These are phyloP conservation scores for Hortiboletus flavorubellus DNA, from an alignment of 768 basidiomycete species.

Conservation along the genomic window DNA sequence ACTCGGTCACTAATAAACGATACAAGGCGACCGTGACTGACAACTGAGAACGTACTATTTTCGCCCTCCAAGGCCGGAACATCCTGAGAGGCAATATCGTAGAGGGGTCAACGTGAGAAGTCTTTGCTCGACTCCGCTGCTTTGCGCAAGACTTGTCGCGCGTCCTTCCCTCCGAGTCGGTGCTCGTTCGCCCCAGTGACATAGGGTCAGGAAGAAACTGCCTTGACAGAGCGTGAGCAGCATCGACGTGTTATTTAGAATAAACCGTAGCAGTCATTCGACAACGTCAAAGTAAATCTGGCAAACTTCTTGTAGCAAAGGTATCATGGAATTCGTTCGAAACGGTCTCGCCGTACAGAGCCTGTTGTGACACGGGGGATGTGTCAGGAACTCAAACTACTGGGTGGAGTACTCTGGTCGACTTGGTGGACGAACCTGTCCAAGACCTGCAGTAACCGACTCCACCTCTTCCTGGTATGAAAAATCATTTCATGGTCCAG, in stretches of 20 bases:
- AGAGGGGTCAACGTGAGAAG: too few species aligned
- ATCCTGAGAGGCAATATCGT: neutral
- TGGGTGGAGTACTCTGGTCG: neutral
- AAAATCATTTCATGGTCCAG: conserved; percentile 44
- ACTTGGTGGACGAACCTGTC: conserved; percentile 25
- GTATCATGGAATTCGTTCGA: neutral
- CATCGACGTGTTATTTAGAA: neutral
- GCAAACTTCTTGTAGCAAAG: too few species aligned
- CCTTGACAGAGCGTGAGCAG: too few species aligned
- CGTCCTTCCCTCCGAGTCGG: too few species aligned
- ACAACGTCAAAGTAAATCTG: too few species aligned
- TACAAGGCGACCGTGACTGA: conserved; percentile 74
- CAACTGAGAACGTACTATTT: conserved; percentile 32
- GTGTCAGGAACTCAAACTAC: neutral
- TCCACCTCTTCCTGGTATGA: conserved; percentile 26
- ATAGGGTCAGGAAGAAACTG: too few species aligned
- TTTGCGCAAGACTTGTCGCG: too few species aligned
- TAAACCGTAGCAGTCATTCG: neutral
- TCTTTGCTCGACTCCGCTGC: too few species aligned
- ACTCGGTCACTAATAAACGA: conserved; percentile 48
- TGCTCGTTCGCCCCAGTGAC: too few species aligned
- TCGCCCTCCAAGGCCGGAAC: neutral
- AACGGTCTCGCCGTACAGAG: neutral
- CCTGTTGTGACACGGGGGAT: neutral
- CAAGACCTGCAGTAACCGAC: conserved; percentile 32